These are phyloP conservation scores for Geosmithia flava DNA, from an alignment of 2,329 filamentous ascomycete species.

Conservation along the genomic window DNA sequence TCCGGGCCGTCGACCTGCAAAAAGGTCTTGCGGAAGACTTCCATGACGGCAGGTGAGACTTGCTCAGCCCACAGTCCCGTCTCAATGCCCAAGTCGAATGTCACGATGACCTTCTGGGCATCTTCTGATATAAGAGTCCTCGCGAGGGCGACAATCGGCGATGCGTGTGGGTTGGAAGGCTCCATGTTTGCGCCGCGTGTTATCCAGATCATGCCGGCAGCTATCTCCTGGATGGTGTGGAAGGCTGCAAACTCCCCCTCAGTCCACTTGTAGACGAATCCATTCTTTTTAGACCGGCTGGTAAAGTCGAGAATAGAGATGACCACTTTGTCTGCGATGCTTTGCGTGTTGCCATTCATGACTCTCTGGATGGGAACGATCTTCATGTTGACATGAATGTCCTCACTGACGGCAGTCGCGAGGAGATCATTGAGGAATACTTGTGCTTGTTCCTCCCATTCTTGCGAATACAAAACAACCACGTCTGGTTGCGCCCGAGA, in stretches of 20 bases:
- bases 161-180: conserved; percentile 18
- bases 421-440: neutral
- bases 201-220: conserved; percentile 33
- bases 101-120: conserved; percentile 25
- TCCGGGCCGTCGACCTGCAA: conserved; percentile 1
- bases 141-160: conserved; percentile 30
- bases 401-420: neutral
- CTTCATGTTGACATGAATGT: neutral
- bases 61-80: conserved; percentile 8
- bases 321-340: conserved; percentile 12
- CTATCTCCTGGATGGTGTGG: conserved; percentile 20
- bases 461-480: neutral
- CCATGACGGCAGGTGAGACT: conserved; percentile 9
- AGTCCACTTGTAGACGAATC: conserved; percentile 24
- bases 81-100: conserved; percentile 23
- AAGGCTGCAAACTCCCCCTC: conserved; percentile 25
- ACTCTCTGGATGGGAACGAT: neutral
- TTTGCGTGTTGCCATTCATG: neutral
- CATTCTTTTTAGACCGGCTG: conserved; percentile 6
- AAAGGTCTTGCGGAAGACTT: conserved; percentile 13
- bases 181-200: conserved; percentile 27
- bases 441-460: neutral
- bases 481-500: neutral
- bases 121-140: conserved; percentile 38
- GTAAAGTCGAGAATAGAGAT: conserved; percentile 34